Evolutionary conservation across 805 yeast genomes (phyloP).

Genomic region (Ascoidea rubescens): DNA sequence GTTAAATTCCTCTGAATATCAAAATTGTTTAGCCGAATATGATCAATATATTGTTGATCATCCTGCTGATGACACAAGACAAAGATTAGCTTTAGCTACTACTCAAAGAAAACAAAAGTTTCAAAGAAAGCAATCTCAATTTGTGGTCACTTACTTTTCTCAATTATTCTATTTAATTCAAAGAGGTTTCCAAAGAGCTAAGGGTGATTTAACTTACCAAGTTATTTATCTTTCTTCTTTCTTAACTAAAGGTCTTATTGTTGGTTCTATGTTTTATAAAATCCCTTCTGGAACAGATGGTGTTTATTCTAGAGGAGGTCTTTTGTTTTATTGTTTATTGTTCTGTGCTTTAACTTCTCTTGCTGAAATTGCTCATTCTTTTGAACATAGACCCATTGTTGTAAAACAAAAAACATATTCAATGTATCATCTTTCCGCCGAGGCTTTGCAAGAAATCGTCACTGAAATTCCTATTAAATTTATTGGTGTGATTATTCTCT

Average conservation of each 20-base stretch:
- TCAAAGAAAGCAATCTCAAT: slow-evolving; percentile 25
- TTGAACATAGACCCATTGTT: slow-evolving; percentile 47
- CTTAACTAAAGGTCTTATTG: slow-evolving; percentile 39
- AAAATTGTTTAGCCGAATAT: slow-evolving; percentile 20
- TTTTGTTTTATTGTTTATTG: slow-evolving; percentile 44
- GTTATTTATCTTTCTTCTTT: slow-evolving; percentile 37
- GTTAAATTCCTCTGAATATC: slow-evolving; percentile 34
- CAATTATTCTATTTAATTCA: slow-evolving; percentile 37
- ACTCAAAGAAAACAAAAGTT: slow-evolving; percentile 28
- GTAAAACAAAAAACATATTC: slow-evolving; percentile 53
- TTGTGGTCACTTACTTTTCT: slow-evolving; percentile 29
- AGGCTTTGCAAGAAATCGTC: slow-evolving; percentile 40
- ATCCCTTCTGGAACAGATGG: slow-evolving; percentile 35
- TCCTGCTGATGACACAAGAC: slow-evolving; percentile 24
- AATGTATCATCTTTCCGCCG: slow-evolving; percentile 51
- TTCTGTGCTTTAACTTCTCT: slow-evolving; percentile 47
- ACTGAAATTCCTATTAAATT: slow-evolving; percentile 45
- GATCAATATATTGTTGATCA: slow-evolving; percentile 28
- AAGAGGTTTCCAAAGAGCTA: slow-evolving; percentile 40
- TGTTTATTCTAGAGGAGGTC: slow-evolving; percentile 50
- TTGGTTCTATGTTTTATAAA: slow-evolving; percentile 47
- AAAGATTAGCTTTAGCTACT: slow-evolving; percentile 25
- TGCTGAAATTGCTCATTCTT: slow-evolving; percentile 46
- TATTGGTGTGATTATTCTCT: slow-evolving; percentile 32
- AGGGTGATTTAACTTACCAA: slow-evolving; percentile 44